Conservation (phyloP, 2,329 filamentous ascomycete genomes). For the Aspergillus pseudoterreus region DNA sequence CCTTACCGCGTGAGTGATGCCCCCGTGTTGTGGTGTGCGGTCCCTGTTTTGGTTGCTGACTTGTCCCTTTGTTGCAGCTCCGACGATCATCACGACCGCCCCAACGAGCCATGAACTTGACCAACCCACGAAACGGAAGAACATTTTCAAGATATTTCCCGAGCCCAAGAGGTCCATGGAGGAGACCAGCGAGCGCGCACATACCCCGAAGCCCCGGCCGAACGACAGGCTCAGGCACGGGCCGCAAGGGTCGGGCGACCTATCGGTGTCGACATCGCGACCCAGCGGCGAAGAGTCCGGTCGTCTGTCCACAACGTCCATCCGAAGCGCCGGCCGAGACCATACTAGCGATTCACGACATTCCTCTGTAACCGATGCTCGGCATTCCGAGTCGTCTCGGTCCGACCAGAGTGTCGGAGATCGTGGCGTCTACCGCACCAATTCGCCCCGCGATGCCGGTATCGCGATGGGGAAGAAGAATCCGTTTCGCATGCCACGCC, state of each 20-base stretch:
- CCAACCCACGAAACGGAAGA: conserved; percentile 38
- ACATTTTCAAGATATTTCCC: conserved; percentile 38
- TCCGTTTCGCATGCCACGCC: conserved; percentile 76
- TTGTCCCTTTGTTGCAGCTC: conserved; percentile 36
- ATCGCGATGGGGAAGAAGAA: conserved; percentile 61
- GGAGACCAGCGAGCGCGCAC: conserved; percentile 19
- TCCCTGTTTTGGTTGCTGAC: conserved; percentile 14
- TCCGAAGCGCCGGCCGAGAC: conserved; percentile 49
- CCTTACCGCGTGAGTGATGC: conserved; percentile 34
- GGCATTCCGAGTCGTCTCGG: conserved; percentile 80
- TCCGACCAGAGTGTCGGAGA: conserved; percentile 81
- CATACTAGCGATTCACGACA: conserved; percentile 61
- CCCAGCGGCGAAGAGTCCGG: conserved; percentile 62
- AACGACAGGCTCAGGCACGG: conserved; percentile 18
- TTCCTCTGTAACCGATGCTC: conserved; percentile 59
- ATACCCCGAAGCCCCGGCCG: conserved; percentile 3
- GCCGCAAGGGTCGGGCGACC: conserved; percentile 23
- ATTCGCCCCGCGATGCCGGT: conserved; percentile 61
- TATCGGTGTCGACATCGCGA: conserved; percentile 35
- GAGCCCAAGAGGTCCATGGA: conserved; percentile 34
- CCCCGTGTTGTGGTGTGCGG: no score
- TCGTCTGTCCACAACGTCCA: conserved; percentile 47
- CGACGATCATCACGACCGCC: conserved; percentile 84
- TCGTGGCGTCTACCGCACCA: conserved; percentile 55
- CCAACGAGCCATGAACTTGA: conserved; percentile 66